Base-by-base conservation (phyloP, 108 stramenopile genomes). In the Fistulifera solaris region DNA sequence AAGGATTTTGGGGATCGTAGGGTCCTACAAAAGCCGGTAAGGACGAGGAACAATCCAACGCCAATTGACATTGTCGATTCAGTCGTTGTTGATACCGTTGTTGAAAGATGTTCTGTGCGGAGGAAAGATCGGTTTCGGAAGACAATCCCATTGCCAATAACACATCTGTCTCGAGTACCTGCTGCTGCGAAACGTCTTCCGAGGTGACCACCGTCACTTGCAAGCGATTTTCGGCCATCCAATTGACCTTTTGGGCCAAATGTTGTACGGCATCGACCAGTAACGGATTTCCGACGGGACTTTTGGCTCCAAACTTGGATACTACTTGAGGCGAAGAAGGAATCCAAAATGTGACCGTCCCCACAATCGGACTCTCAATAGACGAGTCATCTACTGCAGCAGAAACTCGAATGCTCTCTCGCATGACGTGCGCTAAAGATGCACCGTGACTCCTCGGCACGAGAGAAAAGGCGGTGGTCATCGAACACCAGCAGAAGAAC, bases 221-320 rank as follows among this genome's bases (percentile, higher is more conserved):
- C 21, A 87, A 52, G 11, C 27, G 44, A 11, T 69, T 78, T 52
- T 83, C 79, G 25, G 85, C 78, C 48, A 87, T 83, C 52, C 73
- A 80, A 8, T 14, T 11, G 6, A 62, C 54, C 52, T 87, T 87
- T 31, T 63, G 46, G 10, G 61, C 66, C 27, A 87, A 49, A 40
- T 87, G 85, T 38, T 67, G 50, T 1, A 77, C 80, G 3, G 75
- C 79, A 10, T 72, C 58, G n/a, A 28, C 39, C 45, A 65, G 48
- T 1, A 71, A 44, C 38, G 85, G 81, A 49, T 28, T 57, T 31
- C 59, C 64, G 0, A 77, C 67, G 1, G 85, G 85, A 0, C 81
- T 80, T 27, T 61, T 59, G 0, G 60, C 40, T 17, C 85, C 85
- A 56, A 80, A 87, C 59, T 75, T 66, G 0, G 21, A 25, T 17